Evolutionary conservation across 2,329 filamentous ascomycete species (phyloP).

Genomic region (Thielaviopsis musarum): DNA sequence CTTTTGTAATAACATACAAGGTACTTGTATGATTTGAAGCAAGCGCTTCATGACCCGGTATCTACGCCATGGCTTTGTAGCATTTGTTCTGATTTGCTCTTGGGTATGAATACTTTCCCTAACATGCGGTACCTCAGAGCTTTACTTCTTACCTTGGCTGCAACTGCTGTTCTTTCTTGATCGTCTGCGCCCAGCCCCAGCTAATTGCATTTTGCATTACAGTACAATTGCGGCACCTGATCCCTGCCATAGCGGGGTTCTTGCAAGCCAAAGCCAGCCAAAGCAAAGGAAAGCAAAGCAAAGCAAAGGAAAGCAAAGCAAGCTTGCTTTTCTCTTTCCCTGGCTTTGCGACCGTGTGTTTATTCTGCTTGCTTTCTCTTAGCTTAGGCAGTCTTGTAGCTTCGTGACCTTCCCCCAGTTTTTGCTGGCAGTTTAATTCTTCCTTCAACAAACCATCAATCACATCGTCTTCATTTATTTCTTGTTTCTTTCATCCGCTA

Average conservation of each 20-base stretch:
- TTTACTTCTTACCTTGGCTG: neutral
- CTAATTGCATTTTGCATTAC: conserved; percentile 1
- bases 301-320: too few relatives aligned
- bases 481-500: neutral
- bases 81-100: neutral
- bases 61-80: neutral
- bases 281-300: too few relatives aligned
- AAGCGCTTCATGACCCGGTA: neutral
- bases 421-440: neutral
- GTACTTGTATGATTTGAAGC: neutral
- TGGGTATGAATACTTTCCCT: neutral
- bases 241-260: conserved; percentile 2
- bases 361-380: neutral
- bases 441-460: neutral
- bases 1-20: neutral
- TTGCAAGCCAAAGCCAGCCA: neutral
- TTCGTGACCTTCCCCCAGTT: neutral
- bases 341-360: neutral
- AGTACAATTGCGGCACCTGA: neutral
- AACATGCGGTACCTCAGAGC: neutral
- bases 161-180: neutral
- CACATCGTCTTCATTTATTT: neutral
- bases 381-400: too few relatives aligned
- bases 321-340: neutral
- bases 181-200: neutral